phyloP scores from a whole-genome alignment of 768 basidiomycete genomes.

The Mrakia blollopis region DNA sequence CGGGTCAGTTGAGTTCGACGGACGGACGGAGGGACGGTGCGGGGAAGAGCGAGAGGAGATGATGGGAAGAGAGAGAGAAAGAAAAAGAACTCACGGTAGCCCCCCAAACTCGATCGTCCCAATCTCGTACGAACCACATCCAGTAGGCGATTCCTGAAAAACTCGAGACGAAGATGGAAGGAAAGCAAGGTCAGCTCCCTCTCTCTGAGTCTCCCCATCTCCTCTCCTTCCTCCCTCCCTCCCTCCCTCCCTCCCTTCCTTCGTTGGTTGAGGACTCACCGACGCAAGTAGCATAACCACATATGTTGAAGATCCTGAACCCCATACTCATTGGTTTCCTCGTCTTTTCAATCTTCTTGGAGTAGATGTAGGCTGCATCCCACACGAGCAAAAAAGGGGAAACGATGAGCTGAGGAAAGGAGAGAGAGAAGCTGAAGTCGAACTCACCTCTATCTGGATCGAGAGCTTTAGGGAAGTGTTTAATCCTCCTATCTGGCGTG shows the following conservation, averaged over 20 bases:
- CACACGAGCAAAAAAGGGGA: neutral
- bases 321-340: neutral
- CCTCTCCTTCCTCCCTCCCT: no score
- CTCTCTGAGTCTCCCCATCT: no score
- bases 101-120: constrained; percentile 1
- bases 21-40: neutral
- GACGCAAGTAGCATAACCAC: no score
- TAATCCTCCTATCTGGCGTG: neutral
- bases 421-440: no score
- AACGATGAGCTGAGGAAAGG: no score
- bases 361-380: neutral
- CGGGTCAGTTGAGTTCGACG: neutral
- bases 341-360: constrained; percentile 8
- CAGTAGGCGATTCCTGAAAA: neutral
- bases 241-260: neutral
- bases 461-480: constrained; percentile 7
- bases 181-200: neutral
- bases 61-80: neutral
- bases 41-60: neutral
- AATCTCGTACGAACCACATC: neutral
- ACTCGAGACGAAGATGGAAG: neutral
- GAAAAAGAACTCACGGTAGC: neutral
- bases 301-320: neutral
- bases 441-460: neutral
- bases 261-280: no score